Evolutionary conservation across 306 rosid genomes (phyloP).

Genomic region (Acacia confusa): DNA sequence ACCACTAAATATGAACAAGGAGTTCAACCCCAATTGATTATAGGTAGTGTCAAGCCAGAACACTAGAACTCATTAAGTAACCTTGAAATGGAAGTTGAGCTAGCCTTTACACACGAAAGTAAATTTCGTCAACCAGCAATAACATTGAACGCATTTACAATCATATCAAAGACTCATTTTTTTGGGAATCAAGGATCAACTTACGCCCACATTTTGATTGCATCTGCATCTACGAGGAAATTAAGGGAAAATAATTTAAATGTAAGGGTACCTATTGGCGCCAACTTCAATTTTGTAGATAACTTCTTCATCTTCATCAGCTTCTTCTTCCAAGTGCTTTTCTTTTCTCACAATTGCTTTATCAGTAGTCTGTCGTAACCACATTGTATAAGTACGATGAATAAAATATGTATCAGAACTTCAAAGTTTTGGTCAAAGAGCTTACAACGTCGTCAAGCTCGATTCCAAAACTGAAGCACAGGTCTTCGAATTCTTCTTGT

Average conservation of each 20-base stretch:
- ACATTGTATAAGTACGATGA: not conserved
- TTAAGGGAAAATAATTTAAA: not conserved
- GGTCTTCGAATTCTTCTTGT: conserved; percentile 4
- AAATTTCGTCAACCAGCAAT: not conserved
- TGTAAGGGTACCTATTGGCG: not conserved
- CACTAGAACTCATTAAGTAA: not conserved
- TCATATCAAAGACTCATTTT: not conserved
- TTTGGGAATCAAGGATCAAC: not conserved
- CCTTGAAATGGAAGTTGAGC: not conserved
- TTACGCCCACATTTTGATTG: not conserved
- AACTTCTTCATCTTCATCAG: not conserved
- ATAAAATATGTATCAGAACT: not conserved
- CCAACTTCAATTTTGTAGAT: not conserved
- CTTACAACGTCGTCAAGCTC: conserved; percentile 5
- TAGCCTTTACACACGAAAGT: not conserved
- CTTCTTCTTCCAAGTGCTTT: conserved; percentile 1
- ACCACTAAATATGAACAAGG: not conserved
- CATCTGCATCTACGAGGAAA: not conserved
- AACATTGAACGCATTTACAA: not conserved
- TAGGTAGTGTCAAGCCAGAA: too few relatives aligned
- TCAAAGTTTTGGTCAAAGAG: not conserved
- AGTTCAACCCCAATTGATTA: too few relatives aligned
- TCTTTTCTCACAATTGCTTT: not conserved
- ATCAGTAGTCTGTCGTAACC: not conserved
- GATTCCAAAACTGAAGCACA: conserved; percentile 3